Evolutionary conservation across 2,329 filamentous ascomycete species (phyloP).

Genomic region (Alternaria atra): DNA sequence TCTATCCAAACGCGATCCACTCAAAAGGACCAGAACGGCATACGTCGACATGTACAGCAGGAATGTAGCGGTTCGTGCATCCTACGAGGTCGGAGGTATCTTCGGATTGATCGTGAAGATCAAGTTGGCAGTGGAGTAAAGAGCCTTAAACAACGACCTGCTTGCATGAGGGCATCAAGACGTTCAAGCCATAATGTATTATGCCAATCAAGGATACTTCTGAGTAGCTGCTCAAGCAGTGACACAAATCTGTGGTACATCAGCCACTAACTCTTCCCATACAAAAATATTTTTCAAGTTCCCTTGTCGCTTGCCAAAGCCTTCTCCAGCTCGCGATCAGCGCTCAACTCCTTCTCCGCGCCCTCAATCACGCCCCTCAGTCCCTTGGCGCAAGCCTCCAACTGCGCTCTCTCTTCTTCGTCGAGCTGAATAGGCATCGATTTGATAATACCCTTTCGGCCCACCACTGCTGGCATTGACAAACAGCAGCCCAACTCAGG

Average conservation of each 20-base stretch:
- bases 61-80: slow-evolving; percentile 23
- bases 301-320: slow-evolving; percentile 36
- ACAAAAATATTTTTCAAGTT: not conserved
- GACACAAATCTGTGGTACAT: not conserved
- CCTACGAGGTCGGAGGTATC: slow-evolving; percentile 21
- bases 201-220: not conserved
- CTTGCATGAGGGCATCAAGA: not conserved
- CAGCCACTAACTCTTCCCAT: not conserved
- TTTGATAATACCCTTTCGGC: slow-evolving; percentile 57
- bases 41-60: slow-evolving; percentile 33
- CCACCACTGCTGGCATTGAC: slow-evolving; percentile 60
- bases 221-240: not conserved
- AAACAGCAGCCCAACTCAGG: slow-evolving; percentile 59
- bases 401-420: slow-evolving; percentile 43
- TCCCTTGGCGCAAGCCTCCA: slow-evolving; percentile 48
- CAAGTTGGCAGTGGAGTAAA: slow-evolving; percentile 17
- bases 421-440: slow-evolving; percentile 48
- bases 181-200: not conserved
- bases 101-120: slow-evolving; percentile 32
- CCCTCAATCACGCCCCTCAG: slow-evolving; percentile 50
- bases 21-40: slow-evolving; percentile 32
- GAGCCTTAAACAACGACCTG: not conserved
- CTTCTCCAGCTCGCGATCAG: slow-evolving; percentile 37
- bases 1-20: slow-evolving; percentile 24
- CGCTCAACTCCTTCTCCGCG: slow-evolving; percentile 47